A percentile compares a stretch with the other conserved stretches of the same genome.
These are phyloP conservation scores for Stephanodiscus triporus DNA, from an alignment of 108 stramenopile species.

Conservation along the genomic window DNA sequence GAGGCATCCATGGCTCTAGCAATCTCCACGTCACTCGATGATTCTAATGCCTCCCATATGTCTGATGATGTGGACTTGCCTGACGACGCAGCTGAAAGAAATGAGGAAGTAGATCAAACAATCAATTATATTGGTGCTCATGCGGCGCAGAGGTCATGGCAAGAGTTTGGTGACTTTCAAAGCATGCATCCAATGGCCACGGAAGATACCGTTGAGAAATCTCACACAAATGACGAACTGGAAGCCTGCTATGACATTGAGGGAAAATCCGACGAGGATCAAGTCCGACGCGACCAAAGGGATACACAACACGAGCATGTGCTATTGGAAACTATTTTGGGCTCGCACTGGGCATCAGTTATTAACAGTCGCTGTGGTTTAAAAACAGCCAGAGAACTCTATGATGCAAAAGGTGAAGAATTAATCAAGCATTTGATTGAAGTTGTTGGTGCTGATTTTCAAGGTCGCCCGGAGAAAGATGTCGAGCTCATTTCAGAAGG, in stretches of 20 bases:
- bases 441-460: constrained; percentile 7
- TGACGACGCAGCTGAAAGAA: not conserved
- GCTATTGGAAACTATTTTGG: not conserved
- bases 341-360: constrained; percentile 12
- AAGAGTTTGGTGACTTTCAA: constrained; percentile 13
- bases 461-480: constrained; percentile 9
- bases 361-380: constrained; percentile 19
- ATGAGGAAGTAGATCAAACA: not conserved
- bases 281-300: not conserved
- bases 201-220: not conserved
- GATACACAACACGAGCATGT: not conserved
- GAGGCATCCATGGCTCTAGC: not conserved
- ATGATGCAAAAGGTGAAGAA: constrained; percentile 7
- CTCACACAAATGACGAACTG: not conserved
- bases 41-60: not conserved
- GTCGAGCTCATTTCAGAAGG: constrained; percentile 21
- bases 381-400: constrained; percentile 19
- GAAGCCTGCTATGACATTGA: constrained; percentile 1
- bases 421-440: constrained; percentile 1
- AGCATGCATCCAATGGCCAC: not conserved
- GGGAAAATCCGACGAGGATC: not conserved
- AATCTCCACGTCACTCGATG: not conserved
- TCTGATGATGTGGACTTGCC: not conserved
- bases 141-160: not conserved
- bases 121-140: not conserved